Conservation (phyloP, 345 rosid species). For the Hibiscus syriacus region DNA sequence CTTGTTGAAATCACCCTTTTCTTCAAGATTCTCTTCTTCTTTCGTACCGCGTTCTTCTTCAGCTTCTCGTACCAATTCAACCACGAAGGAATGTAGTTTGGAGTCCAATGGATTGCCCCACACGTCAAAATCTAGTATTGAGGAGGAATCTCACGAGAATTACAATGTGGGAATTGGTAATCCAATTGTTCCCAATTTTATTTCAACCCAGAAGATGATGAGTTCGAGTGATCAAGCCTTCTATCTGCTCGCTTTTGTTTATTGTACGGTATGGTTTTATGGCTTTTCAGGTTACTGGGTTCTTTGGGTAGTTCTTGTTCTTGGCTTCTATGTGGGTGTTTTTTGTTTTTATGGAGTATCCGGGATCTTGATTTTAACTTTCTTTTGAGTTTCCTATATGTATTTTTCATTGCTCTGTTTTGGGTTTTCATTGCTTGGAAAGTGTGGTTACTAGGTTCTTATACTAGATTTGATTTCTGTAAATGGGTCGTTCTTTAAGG, state of each 20-base stretch:
- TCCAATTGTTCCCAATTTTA: conserved; percentile 35
- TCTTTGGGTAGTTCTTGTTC: not conserved
- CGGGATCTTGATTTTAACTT: not conserved
- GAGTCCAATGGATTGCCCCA: conserved; percentile 8
- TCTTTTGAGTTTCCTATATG: no score
- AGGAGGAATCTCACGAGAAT: conserved; percentile 23
- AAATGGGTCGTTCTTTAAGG: not conserved
- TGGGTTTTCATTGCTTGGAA: not conserved
- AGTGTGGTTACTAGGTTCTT: not conserved
- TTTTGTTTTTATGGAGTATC: not conserved
- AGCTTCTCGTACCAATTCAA: conserved; percentile 18
- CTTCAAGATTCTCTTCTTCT: conserved; percentile 16
- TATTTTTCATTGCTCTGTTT: no score
- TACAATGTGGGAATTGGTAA: conserved; percentile 43
- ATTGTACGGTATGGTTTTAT: conserved; percentile 55
- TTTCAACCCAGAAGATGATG: conserved; percentile 39
- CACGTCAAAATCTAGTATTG: conserved; percentile 18
- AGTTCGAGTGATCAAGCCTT: conserved; percentile 68
- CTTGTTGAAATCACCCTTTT: conserved; percentile 9
- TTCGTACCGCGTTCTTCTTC: conserved; percentile 25
- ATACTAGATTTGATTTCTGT: not conserved
- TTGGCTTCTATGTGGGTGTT: not conserved
- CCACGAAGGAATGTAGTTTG: conserved; percentile 8
- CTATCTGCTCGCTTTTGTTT: conserved; percentile 65
- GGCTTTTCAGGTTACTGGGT: not conserved